Evolutionary conservation across 1,284 basidiomycete genomes (phyloP), one percentile per base, ranked within the genome.

Genomic region (Ustilago xerochloae): DNA sequence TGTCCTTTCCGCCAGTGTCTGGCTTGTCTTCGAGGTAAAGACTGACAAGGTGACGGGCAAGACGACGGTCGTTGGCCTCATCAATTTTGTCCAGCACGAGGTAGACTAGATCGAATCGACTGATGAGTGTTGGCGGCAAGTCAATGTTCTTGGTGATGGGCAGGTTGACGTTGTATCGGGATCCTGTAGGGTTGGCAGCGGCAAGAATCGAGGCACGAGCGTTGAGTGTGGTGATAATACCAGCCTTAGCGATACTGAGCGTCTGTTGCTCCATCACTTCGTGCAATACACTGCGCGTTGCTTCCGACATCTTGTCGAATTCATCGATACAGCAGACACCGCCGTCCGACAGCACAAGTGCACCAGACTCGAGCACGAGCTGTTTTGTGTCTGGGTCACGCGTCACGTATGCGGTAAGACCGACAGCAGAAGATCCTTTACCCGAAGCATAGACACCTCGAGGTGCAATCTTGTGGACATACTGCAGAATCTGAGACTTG

Each of bases 181-280:
- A 96, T 32, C 94, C 93, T 32, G 98, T 92, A 1, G 96, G 96
- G 85, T 99, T 99, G 38, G 96, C 96, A 8, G 95, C 96, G 1
- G 96, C 96, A 3, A 99, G 88, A 75, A 99, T 94, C 0, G 97
- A 99, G 0, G 96, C 98, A 33, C 97, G 89, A 0, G 97, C 96
- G 79, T 99, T 99, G 71, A 99, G 88, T 0, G 97, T 98, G 0
- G 96, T 99, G 84, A 98, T 99, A 81, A 99, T 99, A 10, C 97
- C 97, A 0, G 96, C 96, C 86, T 99, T 99, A n/a, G 97, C 97
- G 66, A 99, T 96, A 2, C 95, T 98, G 3, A 99, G 94, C 0
- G 96, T 99, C 91, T 99, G 96, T 91, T 99, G 96, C 89, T 99
- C 96, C 96, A 99, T 99, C 38, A 98, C 97, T 91, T 99, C 97